A percentile compares a stretch with the other conserved stretches of the same genome.
Evolutionary conservation across 805 yeast species (phyloP).

Genomic region (Yamadazyma laniorum): DNA sequence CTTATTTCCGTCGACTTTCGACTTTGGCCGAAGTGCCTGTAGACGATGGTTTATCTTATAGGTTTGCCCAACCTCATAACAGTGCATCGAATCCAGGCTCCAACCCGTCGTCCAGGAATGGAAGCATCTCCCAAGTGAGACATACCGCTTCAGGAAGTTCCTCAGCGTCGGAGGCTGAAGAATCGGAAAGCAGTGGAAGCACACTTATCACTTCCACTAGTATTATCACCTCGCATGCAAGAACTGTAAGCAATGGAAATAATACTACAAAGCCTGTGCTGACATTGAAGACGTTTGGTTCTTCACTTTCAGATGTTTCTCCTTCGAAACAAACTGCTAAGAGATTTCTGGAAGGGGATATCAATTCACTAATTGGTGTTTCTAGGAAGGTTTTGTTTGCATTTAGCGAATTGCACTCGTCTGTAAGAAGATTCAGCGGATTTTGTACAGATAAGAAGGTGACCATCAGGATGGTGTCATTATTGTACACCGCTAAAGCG

Average conservation of each 20-base stretch:
- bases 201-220: background rate
- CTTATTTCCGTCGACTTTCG: conserved; percentile 64
- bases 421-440: conserved; percentile 54
- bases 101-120: conserved; percentile 12
- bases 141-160: conserved; percentile 7
- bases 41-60: background rate
- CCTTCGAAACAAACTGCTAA: conserved; percentile 3
- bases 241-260: conserved; percentile 5
- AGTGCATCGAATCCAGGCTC: conserved; percentile 8
- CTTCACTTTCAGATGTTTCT: conserved; percentile 1
- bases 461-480: conserved; percentile 52
- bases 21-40: conserved; percentile 55
- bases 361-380: conserved; percentile 35
- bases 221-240: conserved; percentile 1
- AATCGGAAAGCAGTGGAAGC: conserved; percentile 1
- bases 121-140: conserved; percentile 8
- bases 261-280: conserved; percentile 8
- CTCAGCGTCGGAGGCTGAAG: conserved; percentile 9
- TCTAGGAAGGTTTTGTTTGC: conserved; percentile 63
- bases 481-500: conserved; percentile 50
- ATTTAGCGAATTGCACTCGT: conserved; percentile 62
- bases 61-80: background rate
- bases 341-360: conserved; percentile 13
- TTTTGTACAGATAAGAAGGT: conserved; percentile 57
- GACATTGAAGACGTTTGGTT: conserved; percentile 4